Evolutionary conservation across 129 eudicot species (phyloP), one percentile per base, ranked within the genome.

Genomic region (Tagetes patula): DNA sequence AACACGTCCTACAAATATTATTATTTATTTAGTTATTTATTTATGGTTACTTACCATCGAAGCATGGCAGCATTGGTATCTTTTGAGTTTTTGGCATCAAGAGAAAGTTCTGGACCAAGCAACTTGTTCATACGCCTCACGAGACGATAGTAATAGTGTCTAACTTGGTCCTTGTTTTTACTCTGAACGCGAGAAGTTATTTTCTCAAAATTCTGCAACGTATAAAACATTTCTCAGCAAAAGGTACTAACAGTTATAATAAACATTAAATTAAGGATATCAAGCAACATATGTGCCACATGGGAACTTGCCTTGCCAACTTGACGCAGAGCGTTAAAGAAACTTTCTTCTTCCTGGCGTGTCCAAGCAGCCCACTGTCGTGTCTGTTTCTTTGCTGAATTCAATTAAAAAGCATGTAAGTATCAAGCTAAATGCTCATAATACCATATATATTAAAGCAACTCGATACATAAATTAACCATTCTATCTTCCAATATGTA

Each of bases 331-430:
- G 98, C 98, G 61, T 82, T 83, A 64, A 92, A 92, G 84, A 92
- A 92, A 64, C 90, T 78, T 84, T 92, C 96, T 84, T 87, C 96
- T 85, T 92, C 98, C 71, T 92, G 85, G 67, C 94, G 96, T 37
- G 98, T 92, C 98, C 98, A 92, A 45, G 96, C 96, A 89, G 98
- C 98, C 98, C 98, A 92, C 61, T 92, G 91, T 6, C 98, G 83
- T 68, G 95, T 80, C 79, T 77, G 95, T 72, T 88, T 90, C 80
- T 85, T 85, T 32, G 48, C 96, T 92, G 73, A 73, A 39, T 77
- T 42, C 31, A 75, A 54, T 72, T 55, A 59, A 14, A 49, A 37
- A 30, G 20, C 30, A 61, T 59, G 65, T 52, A 43, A 75, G 30
- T 67, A 42, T n/a, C 54, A 45, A 20, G 47, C 41, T 52, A 33